Base-by-base conservation (phyloP, 2,329 filamentous ascomycete species). In the Corinectria fuckeliana region DNA sequence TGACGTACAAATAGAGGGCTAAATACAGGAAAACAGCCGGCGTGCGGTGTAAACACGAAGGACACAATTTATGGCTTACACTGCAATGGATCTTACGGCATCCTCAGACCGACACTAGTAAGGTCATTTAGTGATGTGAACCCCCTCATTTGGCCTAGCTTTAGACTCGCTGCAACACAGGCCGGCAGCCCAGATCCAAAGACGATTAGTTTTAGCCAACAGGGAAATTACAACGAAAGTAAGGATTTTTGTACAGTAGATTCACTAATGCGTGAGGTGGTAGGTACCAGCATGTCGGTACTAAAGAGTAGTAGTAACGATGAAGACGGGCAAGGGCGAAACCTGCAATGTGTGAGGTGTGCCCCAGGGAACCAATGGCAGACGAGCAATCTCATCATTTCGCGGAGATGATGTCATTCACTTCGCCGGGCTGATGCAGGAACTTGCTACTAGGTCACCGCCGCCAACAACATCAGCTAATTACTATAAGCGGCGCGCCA, bases 41-140 rank as follows among this genome's bases (percentile, higher is more conserved):
- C 20, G 4, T 44, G 8, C 21, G 8, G 45, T 44, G 34, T 41
- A 11, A 38, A 45, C 56, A 44, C 49, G 4, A 3, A 36, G 4
- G 18, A 36, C 32, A n/a, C 32, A n/a, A 36, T 4, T n/a, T 2
- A 20, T 42, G 38, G 34, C 34, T 23, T 21, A 32, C 45, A 45
- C 34, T 34, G 23, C 25, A 10, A 23, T 45, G 57, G 57, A 56
- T 60, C 52, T 26, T 14, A 42, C 52, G 57, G 57, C 57, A 60
- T 34, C 28, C 47, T 38, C 16, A 47, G 30, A 26, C 25, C n/a
- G 30, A 28, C 8, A 10, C 14, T 8, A 34, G 48, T 58, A 49
- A 59, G 50, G 50, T 59, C 56, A 59, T 59, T 14, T 18, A 5
- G 16, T 23, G 14, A 47, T 36, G 16, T 36, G 45, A 56, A 56